Evolutionary conservation across 2,329 filamentous ascomycete species (phyloP).

Genomic region (Talaromyces sp.): DNA sequence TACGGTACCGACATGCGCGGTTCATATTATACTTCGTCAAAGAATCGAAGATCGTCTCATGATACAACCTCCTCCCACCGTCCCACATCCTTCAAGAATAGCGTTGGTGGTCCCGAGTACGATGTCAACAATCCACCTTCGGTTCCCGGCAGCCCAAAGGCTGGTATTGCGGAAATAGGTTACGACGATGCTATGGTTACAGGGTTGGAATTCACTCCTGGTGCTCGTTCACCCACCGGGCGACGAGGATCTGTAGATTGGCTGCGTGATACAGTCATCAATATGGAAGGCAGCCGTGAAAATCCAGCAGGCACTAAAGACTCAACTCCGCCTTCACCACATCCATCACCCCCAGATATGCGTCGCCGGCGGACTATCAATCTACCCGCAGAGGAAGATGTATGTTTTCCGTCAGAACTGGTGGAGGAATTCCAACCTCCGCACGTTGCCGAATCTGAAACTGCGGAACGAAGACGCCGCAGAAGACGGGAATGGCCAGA

Average conservation of each 20-base stretch:
- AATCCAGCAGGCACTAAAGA: slow-evolving; percentile 9
- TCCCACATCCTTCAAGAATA: slow-evolving; percentile 17
- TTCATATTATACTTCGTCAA: slow-evolving; percentile 21
- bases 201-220: slow-evolving; percentile 34
- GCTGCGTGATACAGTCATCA: slow-evolving; percentile 39
- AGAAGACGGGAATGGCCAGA: slow-evolving; percentile 80
- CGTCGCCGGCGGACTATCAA: slow-evolving; percentile 55
- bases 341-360: slow-evolving; percentile 32
- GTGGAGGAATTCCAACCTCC: slow-evolving; percentile 65
- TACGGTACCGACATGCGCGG: slow-evolving; percentile 29
- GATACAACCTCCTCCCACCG: slow-evolving; percentile 24
- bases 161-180: slow-evolving; percentile 48
- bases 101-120: slow-evolving; percentile 39
- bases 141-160: slow-evolving; percentile 54
- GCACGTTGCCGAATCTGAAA: slow-evolving; percentile 42
- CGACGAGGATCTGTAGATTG: slow-evolving; percentile 25
- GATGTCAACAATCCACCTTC: slow-evolving; percentile 65
- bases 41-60: slow-evolving; percentile 21
- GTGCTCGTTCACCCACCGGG: slow-evolving; percentile 32
- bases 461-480: slow-evolving; percentile 48
- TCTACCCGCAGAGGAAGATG: slow-evolving; percentile 72
- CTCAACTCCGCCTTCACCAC: slow-evolving; percentile 34
- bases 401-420: slow-evolving; percentile 84
- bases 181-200: slow-evolving; percentile 52
- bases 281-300: slow-evolving; percentile 34